phyloP scores from a whole-genome alignment of 441 rosid genomes.

The Omphalea diandra region DNA sequence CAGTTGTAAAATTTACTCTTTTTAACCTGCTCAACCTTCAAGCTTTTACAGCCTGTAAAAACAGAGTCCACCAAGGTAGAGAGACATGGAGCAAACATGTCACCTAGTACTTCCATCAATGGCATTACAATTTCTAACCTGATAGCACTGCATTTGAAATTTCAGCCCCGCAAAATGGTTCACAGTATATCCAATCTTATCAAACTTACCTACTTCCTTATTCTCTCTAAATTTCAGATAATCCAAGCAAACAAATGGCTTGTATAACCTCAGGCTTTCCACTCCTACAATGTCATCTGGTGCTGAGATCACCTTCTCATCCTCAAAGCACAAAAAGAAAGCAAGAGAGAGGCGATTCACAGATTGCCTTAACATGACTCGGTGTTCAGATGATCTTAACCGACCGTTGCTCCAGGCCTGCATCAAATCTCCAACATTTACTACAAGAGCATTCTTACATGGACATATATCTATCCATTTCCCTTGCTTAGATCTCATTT shows the following conservation, averaged over 20 bases:
- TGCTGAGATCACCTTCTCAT: constrained; percentile 56
- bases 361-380: constrained; percentile 48
- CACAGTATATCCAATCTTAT: constrained; percentile 58
- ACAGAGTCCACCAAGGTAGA: no score
- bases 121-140: no score
- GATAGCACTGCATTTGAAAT: constrained; percentile 2
- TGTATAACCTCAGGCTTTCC: constrained; percentile 43
- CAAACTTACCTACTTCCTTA: constrained; percentile 65
- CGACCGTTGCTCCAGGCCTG: constrained; percentile 77
- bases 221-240: constrained; percentile 63
- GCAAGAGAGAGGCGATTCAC: constrained; percentile 54
- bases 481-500: constrained; percentile 66
- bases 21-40: constrained; percentile 1
- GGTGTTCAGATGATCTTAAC: constrained; percentile 70
- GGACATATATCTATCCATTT: constrained; percentile 65
- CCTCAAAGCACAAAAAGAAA: constrained; percentile 69
- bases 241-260: constrained; percentile 52
- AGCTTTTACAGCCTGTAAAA: no score
- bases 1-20: background rate
- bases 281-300: constrained; percentile 57
- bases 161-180: constrained; percentile 60
- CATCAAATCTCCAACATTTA: constrained; percentile 73
- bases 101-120: background rate
- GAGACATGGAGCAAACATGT: no score
- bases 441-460: constrained; percentile 47